Conservation (phyloP, 2,329 filamentous ascomycete genomes). For the Ploettnerulaceae sp. region DNA sequence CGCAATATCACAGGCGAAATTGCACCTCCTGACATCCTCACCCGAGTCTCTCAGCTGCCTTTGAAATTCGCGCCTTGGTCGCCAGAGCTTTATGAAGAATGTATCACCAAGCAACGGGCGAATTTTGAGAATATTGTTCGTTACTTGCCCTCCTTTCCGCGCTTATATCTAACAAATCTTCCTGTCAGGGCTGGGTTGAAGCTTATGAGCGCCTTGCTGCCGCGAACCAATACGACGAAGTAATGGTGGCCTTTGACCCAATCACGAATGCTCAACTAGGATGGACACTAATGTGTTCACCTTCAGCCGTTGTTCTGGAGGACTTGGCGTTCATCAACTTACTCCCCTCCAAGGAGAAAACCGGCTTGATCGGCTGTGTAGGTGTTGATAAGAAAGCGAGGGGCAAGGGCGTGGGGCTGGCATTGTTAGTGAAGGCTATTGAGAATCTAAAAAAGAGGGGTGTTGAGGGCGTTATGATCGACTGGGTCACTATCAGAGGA, state of each 20-base stretch:
- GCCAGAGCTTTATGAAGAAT: constrained; percentile 36
- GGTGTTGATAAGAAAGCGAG: constrained; percentile 38
- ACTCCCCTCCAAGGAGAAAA: constrained; percentile 35
- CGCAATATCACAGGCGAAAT: constrained; percentile 36
- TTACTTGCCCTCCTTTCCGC: neutral
- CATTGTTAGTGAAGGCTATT: constrained; percentile 40
- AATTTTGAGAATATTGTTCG: constrained; percentile 37
- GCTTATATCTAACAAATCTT: neutral
- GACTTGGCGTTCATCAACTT: constrained; percentile 40
- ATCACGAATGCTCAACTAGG: constrained; percentile 37
- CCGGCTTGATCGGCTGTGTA: constrained; percentile 42
- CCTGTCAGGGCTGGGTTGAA: constrained; percentile 38
- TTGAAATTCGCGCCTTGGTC: constrained; percentile 37
- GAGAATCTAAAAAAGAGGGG: constrained; percentile 40
- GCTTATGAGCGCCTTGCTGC: constrained; percentile 37
- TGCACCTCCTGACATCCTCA: constrained; percentile 35
- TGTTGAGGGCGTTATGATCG: constrained; percentile 40
- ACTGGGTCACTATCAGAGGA: constrained; percentile 40
- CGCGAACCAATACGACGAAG: constrained; percentile 35
- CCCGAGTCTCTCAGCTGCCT: constrained; percentile 34
- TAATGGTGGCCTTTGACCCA: constrained; percentile 40
- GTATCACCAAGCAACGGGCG: constrained; percentile 36
- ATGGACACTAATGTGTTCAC: constrained; percentile 42
- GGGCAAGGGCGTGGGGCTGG: constrained; percentile 38
- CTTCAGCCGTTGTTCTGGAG: constrained; percentile 32